These are phyloP conservation scores for Kuraishia ogatae DNA, from an alignment of 805 yeast genomes.

Conservation along the genomic window DNA sequence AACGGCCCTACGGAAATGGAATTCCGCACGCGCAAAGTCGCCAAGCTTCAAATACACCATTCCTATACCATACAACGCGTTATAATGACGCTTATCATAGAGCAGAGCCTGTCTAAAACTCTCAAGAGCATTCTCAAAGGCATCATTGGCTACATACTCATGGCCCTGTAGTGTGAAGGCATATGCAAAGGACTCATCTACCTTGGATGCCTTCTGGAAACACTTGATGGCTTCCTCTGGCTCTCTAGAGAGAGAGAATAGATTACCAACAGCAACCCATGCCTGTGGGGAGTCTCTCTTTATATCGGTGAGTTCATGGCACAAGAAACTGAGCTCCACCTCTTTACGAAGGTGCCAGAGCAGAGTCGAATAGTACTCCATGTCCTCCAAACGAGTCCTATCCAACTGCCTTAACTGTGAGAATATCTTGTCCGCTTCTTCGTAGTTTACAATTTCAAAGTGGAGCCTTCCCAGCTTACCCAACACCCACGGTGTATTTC, in stretches of 20 bases:
- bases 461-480: conserved; percentile 73
- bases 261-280: conserved; percentile 89
- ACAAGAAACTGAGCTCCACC: conserved; percentile 67
- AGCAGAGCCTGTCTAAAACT: conserved; percentile 73
- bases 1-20: conserved; percentile 80
- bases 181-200: conserved; percentile 67
- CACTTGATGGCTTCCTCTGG: conserved; percentile 86
- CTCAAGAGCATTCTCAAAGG: conserved; percentile 80
- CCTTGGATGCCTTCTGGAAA: conserved; percentile 66
- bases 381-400: conserved; percentile 73
- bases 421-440: conserved; percentile 61
- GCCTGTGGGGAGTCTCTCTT: conserved; percentile 67
- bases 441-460: conserved; percentile 82
- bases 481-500: conserved; percentile 77
- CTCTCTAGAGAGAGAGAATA: conserved; percentile 74
- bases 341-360: conserved; percentile 89
- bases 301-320: conserved; percentile 68
- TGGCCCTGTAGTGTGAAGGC: conserved; percentile 94
- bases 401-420: conserved; percentile 55
- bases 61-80: conserved; percentile 93
- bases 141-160: conserved; percentile 81
- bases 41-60: conserved; percentile 88
- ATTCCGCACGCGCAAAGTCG: conserved; percentile 73
- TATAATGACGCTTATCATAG: conserved; percentile 77
- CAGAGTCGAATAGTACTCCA: conserved; percentile 86